Evolutionary conservation across 176 grass and related monocot genomes (phyloP).

Genomic region (Oryza glaberrima): DNA sequence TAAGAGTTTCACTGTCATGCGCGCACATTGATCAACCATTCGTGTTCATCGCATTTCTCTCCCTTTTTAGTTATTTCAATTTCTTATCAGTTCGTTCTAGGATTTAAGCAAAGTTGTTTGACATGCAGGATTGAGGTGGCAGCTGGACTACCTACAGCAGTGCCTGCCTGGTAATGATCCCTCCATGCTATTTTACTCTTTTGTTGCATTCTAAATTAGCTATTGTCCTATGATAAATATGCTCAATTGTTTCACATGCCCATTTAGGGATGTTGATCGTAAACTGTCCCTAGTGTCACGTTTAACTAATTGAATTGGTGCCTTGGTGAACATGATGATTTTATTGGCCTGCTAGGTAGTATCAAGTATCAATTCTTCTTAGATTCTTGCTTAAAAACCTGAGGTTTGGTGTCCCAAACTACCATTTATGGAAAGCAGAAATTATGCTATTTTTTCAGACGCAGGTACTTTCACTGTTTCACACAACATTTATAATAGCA

Average conservation of each 20-base stretch:
- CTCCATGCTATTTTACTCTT: not conserved
- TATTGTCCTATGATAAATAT: not conserved
- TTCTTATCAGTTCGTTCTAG: constrained; percentile 11
- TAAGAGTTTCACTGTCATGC: not conserved
- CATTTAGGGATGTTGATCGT: not conserved
- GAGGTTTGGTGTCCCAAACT: not conserved
- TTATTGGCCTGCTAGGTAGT: not conserved
- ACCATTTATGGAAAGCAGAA: not conserved
- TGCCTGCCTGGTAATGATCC: constrained; percentile 75
- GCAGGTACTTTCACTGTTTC: not conserved
- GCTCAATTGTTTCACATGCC: not conserved
- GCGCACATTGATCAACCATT: not conserved
- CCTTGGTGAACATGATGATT: not conserved
- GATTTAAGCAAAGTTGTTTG: constrained; percentile 32
- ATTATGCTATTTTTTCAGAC: not conserved
- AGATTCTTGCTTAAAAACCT: not conserved
- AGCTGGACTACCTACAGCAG: constrained; percentile 89
- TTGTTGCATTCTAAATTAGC: constrained; percentile 12
- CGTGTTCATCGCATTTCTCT: constrained; percentile 8
- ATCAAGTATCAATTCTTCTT: not conserved
- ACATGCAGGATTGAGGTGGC: constrained; percentile 83
- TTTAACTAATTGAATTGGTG: constrained; percentile 27
- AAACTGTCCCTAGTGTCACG: not conserved
- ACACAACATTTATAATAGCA: not conserved
- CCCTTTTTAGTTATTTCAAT: constrained; percentile 10